Evolutionary conservation across 2,329 filamentous ascomycete genomes (phyloP).

Genomic region (Sphaerulina populicola): DNA sequence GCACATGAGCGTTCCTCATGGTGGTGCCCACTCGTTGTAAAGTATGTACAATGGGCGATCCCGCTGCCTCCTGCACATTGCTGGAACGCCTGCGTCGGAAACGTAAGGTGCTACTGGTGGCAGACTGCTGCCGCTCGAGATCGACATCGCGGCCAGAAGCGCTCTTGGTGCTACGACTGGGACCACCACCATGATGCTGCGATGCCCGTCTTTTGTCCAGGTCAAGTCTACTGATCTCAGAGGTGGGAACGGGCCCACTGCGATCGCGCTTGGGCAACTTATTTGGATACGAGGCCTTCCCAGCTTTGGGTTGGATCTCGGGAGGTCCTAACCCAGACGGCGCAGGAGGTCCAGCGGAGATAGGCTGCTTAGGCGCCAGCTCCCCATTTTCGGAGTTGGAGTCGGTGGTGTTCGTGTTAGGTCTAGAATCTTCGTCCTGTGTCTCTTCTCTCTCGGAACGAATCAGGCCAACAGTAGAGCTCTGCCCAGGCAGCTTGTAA

Average conservation of each 20-base stretch:
- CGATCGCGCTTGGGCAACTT: neutral
- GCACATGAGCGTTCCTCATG: constrained; percentile 13
- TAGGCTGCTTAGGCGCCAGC: neutral
- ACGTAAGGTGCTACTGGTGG: constrained; percentile 4
- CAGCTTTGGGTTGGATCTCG: neutral
- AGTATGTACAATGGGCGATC: constrained; percentile 13
- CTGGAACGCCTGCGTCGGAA: constrained; percentile 3
- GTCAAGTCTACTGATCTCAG: constrained; percentile 8
- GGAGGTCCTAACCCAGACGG: neutral
- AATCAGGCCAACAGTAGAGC: neutral
- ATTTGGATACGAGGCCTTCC: neutral
- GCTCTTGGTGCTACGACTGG: constrained; percentile 1
- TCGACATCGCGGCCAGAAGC: constrained; percentile 6
- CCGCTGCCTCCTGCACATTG: constrained; percentile 6
- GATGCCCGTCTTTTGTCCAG: neutral
- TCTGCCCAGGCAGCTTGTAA: constrained; percentile 12
- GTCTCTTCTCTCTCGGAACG: neutral
- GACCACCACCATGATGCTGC: neutral
- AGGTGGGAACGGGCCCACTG: neutral
- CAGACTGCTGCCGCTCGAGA: constrained; percentile 9
- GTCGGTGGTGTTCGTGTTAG: neutral
- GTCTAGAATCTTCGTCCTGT: neutral
- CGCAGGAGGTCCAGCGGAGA: neutral
- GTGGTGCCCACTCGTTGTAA: constrained; percentile 16
- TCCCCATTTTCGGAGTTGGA: neutral